Evolutionary conservation across 192 early-diverging fungal genomes (phyloP), one percentile per base, ranked within the genome.

Genomic region (Spizellomyces sp.): DNA sequence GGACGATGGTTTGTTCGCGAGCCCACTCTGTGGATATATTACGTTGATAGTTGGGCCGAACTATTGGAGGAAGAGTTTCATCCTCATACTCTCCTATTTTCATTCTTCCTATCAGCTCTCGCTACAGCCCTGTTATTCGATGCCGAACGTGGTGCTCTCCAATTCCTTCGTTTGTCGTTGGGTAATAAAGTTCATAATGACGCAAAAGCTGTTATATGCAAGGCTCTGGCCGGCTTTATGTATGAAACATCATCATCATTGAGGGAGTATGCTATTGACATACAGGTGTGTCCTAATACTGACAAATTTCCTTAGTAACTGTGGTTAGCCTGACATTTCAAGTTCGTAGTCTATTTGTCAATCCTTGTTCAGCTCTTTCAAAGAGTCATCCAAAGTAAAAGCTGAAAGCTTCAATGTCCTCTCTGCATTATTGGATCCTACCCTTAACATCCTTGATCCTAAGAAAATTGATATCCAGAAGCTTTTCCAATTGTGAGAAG

Each of bases 61-160:
- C 7, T n/a, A 22, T 19, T 19, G 54, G 7, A 22, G 54, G 7
- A 36, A 36, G 27, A 7, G 22, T 56, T n/a, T 22, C 54, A 36
- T 36, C 27, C 27, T 36, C 27, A 36, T 36, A 36, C 27, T 36
- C 3, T 36, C n/a, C 54, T 56, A 19, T 56, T 19, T 6, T 56
- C 5, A 56, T 56, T 56, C 22, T n/a, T 7, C n/a, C 22, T 19
- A 56, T 6, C 60, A 77, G 79, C 68, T 17, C 55, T 81, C 19
- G 75, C 76, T 2, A 50, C 48, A 44, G 66, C 76, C 9, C 45
- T 68, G 10, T 27, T 81, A 10, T 78, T 81, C 54, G 67, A 81
- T 71, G 50, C 48, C 21, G 64, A 79, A 41, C 21, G 45, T 17
- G 80, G 80, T 8, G 48, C 77, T 42, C 55, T 78, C 9, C 54